These are phyloP conservation scores for Liriodendron chinense DNA, from an alignment of 164 flowering plant genomes.

Conservation along the genomic window DNA sequence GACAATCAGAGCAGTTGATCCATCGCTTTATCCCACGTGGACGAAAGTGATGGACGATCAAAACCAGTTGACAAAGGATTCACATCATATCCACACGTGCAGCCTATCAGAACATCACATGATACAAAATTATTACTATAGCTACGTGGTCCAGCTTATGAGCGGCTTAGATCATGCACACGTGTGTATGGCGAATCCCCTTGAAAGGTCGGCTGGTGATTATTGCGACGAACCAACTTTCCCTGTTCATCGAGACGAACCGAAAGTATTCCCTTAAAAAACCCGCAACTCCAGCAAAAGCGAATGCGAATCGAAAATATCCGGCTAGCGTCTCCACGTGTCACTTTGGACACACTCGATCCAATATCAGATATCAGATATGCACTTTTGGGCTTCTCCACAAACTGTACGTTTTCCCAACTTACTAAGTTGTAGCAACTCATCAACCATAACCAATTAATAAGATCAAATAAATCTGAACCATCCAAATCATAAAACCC, in stretches of 20 bases:
- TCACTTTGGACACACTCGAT: constrained; percentile 10
- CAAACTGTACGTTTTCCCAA: background rate
- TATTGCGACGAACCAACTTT: background rate
- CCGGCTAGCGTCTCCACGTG: constrained; percentile 48
- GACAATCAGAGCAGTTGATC: too few relatives aligned
- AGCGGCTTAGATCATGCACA: too few relatives aligned
- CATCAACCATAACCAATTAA: background rate
- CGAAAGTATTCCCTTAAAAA: background rate
- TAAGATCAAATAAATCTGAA: too few relatives aligned
- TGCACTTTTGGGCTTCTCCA: constrained; percentile 34
- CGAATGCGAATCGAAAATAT: constrained; percentile 48
- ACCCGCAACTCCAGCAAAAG: constrained; percentile 2
- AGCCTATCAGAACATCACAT: too few relatives aligned
- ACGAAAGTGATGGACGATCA: too few relatives aligned
- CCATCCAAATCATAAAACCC: too few relatives aligned
- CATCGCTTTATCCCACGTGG: too few relatives aligned
- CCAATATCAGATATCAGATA: constrained; percentile 37
- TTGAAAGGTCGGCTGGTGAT: background rate
- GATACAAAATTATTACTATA: too few relatives aligned
- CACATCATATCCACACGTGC: too few relatives aligned
- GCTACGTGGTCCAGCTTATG: too few relatives aligned
- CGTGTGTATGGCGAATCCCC: too few relatives aligned
- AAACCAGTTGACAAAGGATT: too few relatives aligned
- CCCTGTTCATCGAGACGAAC: background rate
- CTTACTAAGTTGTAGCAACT: background rate